Base-by-base conservation (phyloP, 1,139 yeast species). In the Maudiozyma humilis region DNA sequence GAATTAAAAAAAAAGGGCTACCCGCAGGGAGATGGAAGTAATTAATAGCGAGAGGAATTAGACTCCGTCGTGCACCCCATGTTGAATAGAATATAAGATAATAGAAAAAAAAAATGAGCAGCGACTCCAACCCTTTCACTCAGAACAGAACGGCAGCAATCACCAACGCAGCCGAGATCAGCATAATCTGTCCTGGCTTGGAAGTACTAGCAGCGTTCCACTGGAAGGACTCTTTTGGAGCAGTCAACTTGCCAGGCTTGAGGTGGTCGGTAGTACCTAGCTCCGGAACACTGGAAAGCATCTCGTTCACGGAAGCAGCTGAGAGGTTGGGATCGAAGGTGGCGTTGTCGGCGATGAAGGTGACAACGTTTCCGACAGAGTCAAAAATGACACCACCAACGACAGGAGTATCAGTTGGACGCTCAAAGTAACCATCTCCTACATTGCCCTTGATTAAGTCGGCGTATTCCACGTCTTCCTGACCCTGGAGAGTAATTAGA, bases 361-460 rank as follows among this genome's bases (percentile, higher is more conserved):
- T 80, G 12, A 73, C 63, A 5, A 75, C 79, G 38, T 67, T 66
- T 31, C 85, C 84, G 49, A 70, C 68, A 44, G 73, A 64, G 53
- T 75, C 82, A 56, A 82, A 80, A 13, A 76, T 69, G 38, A 79
- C 86, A 58, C 87, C 88, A 44, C 88, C 89, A 47, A 55, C 65
- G 80, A 78, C 76, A 34, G 73, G 65, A 3, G 66, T 60, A 8
- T 53, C 44, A 45, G 68, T 64, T 15, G 35, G 16, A 70, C 86
- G 76, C 43, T 64, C 58, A 44, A 80, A 67, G 56, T 71, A 78
- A 36, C 81, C 86, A 40, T 67, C 65, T 35, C 73, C 69, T 46
- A 71, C 75, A 33, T 80, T 59, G 44, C 87, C 87, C 3, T 68
- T 60, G 43, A 72, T 72, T 45, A 79, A 69, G 51, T 72, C 68